Conservation (phyloP, 176 grass and related monocot species). For the Cenchrus fungigraminus region DNA sequence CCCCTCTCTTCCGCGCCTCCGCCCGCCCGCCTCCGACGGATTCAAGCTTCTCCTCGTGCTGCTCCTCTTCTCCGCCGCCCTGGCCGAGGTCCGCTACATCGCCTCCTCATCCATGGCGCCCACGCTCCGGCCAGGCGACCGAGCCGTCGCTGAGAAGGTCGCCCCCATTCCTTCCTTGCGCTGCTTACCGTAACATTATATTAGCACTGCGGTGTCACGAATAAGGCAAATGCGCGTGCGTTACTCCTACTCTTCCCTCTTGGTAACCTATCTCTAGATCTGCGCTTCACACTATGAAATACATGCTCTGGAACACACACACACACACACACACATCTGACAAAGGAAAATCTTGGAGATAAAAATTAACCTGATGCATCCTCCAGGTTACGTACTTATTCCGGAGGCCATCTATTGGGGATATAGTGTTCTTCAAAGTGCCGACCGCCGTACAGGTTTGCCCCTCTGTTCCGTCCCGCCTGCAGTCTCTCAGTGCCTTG, state of each 20-base stretch:
- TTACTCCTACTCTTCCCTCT: neutral
- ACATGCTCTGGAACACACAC: too few relatives aligned
- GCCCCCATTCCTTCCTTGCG: too few relatives aligned
- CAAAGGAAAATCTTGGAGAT: too few relatives aligned
- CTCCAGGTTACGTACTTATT: slow-evolving; percentile 57
- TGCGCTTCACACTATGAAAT: too few relatives aligned
- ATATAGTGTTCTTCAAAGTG: slow-evolving; percentile 55
- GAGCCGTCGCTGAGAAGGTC: slow-evolving; percentile 53
- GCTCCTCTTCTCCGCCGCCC: slow-evolving; percentile 48
- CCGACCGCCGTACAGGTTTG: slow-evolving; percentile 39
- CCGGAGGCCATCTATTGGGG: slow-evolving; percentile 53
- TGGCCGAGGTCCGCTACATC: slow-evolving; percentile 60
- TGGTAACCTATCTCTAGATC: too few relatives aligned
- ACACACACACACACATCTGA: neutral
- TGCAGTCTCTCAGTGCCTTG: neutral
- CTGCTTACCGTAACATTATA: neutral
- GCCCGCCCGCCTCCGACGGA: slow-evolving; percentile 41
- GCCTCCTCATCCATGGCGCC: slow-evolving; percentile 61
- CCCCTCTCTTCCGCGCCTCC: slow-evolving; percentile 30
- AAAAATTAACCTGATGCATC: too few relatives aligned
- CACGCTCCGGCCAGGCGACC: slow-evolving; percentile 49
- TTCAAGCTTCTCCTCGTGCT: slow-evolving; percentile 53
- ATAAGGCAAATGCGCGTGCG: neutral
- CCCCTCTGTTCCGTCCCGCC: slow-evolving; percentile 4
- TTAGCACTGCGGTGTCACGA: neutral